Base-by-base conservation (phyloP, 306 rosid genomes). In the Hippophae tibetana region DNA sequence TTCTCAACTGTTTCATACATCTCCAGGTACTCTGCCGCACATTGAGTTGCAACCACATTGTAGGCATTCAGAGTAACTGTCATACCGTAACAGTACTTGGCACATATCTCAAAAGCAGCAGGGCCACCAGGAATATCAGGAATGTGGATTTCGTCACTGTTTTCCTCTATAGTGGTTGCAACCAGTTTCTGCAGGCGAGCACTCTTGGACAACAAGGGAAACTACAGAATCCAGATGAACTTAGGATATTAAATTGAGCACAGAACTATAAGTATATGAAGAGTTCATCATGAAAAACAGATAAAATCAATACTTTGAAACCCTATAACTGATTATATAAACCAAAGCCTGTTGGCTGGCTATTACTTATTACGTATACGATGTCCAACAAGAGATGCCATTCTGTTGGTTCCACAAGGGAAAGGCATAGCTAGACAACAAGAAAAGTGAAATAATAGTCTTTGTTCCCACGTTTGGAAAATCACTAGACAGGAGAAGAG, bases 51-150 rank as follows among this genome's bases (percentile, higher is more conserved):
- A 42, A 87, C 89, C 5, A 92, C 95, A 57, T 92, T 92, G 76
- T 92, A 92, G 5, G 96, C 96, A 55, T 92, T 92, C 61, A 92
- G 95, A 50, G 98, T 92, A 58, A 85, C 98, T 0, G 75, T 77
- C 95, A 92, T 92, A 43, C 89, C 93, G 5, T 92, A 92, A 71
- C 93, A 92, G 80, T 87, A 92, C 79, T 92, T 92, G 43, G 83
- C 83, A 71, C 98, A 92, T 73, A 92, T 85, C 74, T 92, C 98
- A 67, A 92, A 92, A 60, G 89, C 96, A 67, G 86, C 84, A 52
- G 98, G 93, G 59, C 98, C 98, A 8, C 98, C 96, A 0, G 95
- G 98, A 67, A 92, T 81, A 64, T 92, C 98, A 53, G 74, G 81
- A 75, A 85, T 78, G 64, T 72, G 65, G 58, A 85, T 73, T 73